A percentile compares a stretch with the other conserved stretches of the same genome.
Conservation (phyloP, 2,329 filamentous ascomycete species). For the Ceratocystis destructans region DNA sequence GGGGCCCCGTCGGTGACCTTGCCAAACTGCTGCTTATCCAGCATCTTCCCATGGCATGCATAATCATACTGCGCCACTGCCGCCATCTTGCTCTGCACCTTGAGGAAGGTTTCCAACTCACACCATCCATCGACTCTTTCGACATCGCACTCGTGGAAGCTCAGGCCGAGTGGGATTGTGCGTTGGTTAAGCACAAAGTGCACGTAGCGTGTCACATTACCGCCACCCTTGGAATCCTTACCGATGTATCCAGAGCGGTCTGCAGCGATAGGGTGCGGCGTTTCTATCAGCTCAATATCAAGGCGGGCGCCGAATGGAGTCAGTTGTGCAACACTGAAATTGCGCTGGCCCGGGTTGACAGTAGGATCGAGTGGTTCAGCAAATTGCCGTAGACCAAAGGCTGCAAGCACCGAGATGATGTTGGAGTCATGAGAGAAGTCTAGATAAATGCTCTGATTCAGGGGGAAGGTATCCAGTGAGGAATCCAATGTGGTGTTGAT, state of each 20-base stretch:
- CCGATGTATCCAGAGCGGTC: slow-evolving; percentile 40
- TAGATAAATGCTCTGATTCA: slow-evolving; percentile 60
- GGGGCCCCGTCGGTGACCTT: slow-evolving; percentile 30
- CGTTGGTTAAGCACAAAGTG: slow-evolving; percentile 64
- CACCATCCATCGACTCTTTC: slow-evolving; percentile 62
- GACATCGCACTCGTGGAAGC: slow-evolving; percentile 49
- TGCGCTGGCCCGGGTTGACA: slow-evolving; percentile 41
- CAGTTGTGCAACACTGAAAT: slow-evolving; percentile 52
- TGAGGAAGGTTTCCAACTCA: slow-evolving; percentile 53
- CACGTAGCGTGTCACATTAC: slow-evolving; percentile 45
- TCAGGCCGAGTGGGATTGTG: slow-evolving; percentile 53
- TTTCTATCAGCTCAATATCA: slow-evolving; percentile 59
- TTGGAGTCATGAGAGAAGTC: slow-evolving; percentile 71
- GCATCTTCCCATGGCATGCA: slow-evolving; percentile 48
- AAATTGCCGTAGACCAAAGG: slow-evolving; percentile 61
- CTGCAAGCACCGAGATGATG: slow-evolving; percentile 54
- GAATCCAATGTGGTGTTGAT: slow-evolving; percentile 59
- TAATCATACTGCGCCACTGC: slow-evolving; percentile 47
- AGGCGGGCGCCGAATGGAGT: slow-evolving; percentile 60
- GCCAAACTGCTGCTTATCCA: slow-evolving; percentile 26
- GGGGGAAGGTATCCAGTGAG: slow-evolving; percentile 54
- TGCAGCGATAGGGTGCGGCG: slow-evolving; percentile 47
- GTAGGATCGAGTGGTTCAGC: slow-evolving; percentile 42
- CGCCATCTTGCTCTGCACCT: slow-evolving; percentile 45
- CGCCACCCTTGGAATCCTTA: slow-evolving; percentile 30